These are phyloP conservation scores for Cytospora chrysosperma DNA, from an alignment of 2,329 filamentous ascomycete genomes.

Conservation along the genomic window DNA sequence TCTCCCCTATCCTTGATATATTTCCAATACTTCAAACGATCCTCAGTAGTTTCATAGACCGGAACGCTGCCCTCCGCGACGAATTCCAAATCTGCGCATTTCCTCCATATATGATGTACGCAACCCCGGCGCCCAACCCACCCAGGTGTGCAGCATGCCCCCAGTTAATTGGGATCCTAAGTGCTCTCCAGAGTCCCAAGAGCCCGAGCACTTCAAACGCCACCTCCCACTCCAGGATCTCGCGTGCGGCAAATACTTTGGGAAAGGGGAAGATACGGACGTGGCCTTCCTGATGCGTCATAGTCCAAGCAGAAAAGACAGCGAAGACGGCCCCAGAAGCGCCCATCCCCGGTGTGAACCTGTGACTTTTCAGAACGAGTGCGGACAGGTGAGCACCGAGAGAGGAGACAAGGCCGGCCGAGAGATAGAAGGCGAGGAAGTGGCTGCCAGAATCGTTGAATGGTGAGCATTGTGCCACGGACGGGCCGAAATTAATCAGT, in stretches of 20 bases:
- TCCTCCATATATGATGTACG: conserved; percentile 28
- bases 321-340: conserved; percentile 31
- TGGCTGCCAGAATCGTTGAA: conserved; percentile 29
- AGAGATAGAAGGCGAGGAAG: conserved; percentile 30
- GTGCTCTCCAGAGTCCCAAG: conserved; percentile 26
- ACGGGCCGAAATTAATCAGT: conserved; percentile 29
- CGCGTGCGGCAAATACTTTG: conserved; percentile 24
- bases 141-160: conserved; percentile 28
- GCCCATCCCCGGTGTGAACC: conserved; percentile 26
- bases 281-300: conserved; percentile 23
- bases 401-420: conserved; percentile 26
- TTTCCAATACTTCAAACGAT: conserved; percentile 1
- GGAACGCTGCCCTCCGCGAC: conserved; percentile 24
- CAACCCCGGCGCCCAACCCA: conserved; percentile 27
- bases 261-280: conserved; percentile 28
- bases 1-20: not conserved
- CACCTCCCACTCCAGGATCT: conserved; percentile 24
- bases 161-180: conserved; percentile 23
- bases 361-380: conserved; percentile 19
- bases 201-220: conserved; percentile 29
- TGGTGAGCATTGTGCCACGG: conserved; percentile 25
- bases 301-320: conserved; percentile 28
- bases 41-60: conserved; percentile 13
- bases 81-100: conserved; percentile 25
- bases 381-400: conserved; percentile 27